phyloP scores from a whole-genome alignment of 805 yeast species.

The Teunomyces kruisii region DNA sequence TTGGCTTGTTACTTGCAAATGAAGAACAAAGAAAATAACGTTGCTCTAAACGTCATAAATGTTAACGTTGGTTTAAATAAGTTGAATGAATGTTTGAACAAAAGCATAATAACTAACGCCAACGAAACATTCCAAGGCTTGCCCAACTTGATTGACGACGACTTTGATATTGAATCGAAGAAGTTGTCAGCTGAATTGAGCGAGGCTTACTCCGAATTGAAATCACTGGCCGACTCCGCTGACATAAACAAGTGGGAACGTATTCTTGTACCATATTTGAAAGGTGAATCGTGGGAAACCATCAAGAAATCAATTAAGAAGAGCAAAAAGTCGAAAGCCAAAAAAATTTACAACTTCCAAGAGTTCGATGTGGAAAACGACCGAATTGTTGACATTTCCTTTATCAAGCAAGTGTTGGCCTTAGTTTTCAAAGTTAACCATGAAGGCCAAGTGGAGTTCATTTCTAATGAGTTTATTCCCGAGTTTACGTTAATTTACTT shows the following conservation, averaged over 20 bases:
- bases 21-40: conserved; percentile 42
- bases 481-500: conserved; percentile 66
- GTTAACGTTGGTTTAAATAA: conserved; percentile 67
- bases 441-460: conserved; percentile 22
- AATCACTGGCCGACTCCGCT: conserved; percentile 14
- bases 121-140: conserved; percentile 26
- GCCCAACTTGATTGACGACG: conserved; percentile 20
- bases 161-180: conserved; percentile 17
- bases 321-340: conserved; percentile 9
- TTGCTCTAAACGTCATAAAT: conserved; percentile 44
- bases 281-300: conserved; percentile 22
- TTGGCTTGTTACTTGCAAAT: conserved; percentile 42
- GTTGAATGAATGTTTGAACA: conserved; percentile 69
- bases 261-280: conserved; percentile 31
- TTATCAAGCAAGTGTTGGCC: conserved; percentile 47
- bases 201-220: conserved; percentile 26
- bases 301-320: conserved; percentile 18
- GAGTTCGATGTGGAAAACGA: conserved; percentile 67
- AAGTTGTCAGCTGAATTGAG: conserved; percentile 16
- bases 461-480: conserved; percentile 41
- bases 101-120: conserved; percentile 36
- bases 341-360: conserved; percentile 26
- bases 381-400: conserved; percentile 58
- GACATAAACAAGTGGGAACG: conserved; percentile 27
- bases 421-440: conserved; percentile 35